Evolutionary conservation across 495 filamentous ascomycete genomes (phyloP).

Genomic region (Aspergillus wentii): DNA sequence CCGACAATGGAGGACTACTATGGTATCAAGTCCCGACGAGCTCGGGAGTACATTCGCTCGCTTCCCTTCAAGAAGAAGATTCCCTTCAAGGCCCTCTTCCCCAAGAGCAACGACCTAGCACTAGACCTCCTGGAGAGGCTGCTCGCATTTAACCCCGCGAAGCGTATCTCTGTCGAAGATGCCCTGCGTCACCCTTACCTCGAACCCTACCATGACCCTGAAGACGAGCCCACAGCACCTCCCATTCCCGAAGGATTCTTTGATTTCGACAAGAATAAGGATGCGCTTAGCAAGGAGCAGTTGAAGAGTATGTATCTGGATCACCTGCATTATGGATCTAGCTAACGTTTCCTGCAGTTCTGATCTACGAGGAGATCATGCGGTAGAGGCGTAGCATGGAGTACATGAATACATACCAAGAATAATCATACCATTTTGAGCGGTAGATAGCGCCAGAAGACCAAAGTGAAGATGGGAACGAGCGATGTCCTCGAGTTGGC

Average conservation of each 20-base stretch:
- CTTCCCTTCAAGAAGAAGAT: conserved; percentile 99
- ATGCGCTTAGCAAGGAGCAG: conserved; percentile 96
- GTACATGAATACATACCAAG: neutral
- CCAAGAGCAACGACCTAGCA: conserved; percentile 89
- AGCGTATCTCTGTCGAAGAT: conserved; percentile 97
- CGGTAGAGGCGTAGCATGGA: conserved; percentile 55
- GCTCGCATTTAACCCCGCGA: conserved; percentile 95
- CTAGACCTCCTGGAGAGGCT: conserved; percentile 93
- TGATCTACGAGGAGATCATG: conserved; percentile 99
- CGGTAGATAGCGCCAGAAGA: conserved; percentile 1
- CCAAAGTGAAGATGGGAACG: too few relatives aligned
- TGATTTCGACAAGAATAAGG: conserved; percentile 99
- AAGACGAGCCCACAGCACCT: conserved; percentile 94
- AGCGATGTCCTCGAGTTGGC: too few relatives aligned
- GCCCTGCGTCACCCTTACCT: conserved; percentile 96
- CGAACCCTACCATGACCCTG: conserved; percentile 98
- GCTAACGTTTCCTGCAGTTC: conserved; percentile 41
- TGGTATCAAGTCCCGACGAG: conserved; percentile 97
- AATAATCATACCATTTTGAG: neutral
- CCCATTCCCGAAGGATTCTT: conserved; percentile 99
- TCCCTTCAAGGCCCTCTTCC: conserved; percentile 94
- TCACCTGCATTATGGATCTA: conserved; percentile 1
- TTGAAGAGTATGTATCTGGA: conserved; percentile 64
- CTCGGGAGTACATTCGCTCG: conserved; percentile 97
- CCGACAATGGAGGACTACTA: conserved; percentile 99